Evolutionary conservation across 257 asterid species (phyloP), one percentile per base, ranked within the genome.

Genomic region (Dorcoceras hygrometricum): DNA sequence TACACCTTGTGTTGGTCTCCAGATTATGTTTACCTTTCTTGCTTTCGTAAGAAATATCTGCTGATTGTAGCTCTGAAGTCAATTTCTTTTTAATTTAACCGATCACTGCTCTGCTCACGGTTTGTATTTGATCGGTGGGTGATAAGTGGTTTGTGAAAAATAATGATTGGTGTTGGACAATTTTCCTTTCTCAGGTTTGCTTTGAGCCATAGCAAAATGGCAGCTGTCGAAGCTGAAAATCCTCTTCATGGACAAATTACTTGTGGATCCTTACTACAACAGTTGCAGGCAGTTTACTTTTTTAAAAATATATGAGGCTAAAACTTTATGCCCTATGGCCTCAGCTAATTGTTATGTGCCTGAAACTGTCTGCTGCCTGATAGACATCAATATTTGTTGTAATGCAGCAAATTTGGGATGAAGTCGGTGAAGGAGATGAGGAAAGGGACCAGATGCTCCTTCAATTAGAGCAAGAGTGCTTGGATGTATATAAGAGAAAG

Each of bases 321-420:
- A 18, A 2, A 11, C 5, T 65, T 46, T 18, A 29, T 10, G n/a
- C 64, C 66, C 23, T 62, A 3, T 65, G 24, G 23, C 31, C 62
- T 31, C 36, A 2, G 65, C 22, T 63, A 25, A 29, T 2, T 4
- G 5, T 29, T 2, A 59, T 20, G 16, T 59, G 9, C 43, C 64
- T 32, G 57, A 6, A 24, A 1, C 32, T 14, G 26, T 18, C 27
- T 8, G 5, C 19, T 51, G 36, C 43, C 50, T 77, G 25, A 63
- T 26, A 56, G 63, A 54, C 55, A 64, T 12, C 6, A 23, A 39
- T 63, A 32, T 48, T 31, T 20, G 7, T 66, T 48, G 19, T 53
- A 50, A 39, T 80, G 80, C 80, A 87, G 95, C 80, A 82, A 81
- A 83, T 87, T 32, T 87, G 95, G 95, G 95, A 87, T 73, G 95